These are phyloP conservation scores for Ophiostoma angusticollis DNA, from an alignment of 2,329 filamentous ascomycete species.

Conservation along the genomic window DNA sequence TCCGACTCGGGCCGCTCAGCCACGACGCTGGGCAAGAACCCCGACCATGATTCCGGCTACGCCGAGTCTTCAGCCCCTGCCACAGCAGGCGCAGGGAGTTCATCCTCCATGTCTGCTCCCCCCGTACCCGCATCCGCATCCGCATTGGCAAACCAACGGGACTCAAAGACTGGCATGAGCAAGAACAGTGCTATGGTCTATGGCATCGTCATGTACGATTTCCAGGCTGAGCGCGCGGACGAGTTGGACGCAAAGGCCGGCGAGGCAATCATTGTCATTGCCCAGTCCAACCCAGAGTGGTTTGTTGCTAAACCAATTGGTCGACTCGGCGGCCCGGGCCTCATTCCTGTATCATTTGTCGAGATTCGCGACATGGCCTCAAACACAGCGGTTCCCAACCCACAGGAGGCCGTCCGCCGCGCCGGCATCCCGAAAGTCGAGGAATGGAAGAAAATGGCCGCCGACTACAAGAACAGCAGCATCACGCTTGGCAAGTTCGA, in stretches of 20 bases:
- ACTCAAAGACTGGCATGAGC: slow-evolving; percentile 35
- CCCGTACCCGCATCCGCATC: slow-evolving; percentile 17
- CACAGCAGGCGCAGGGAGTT: slow-evolving; percentile 1
- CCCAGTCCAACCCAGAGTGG: slow-evolving; percentile 97
- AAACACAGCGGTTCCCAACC: slow-evolving; percentile 67
- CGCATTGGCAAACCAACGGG: slow-evolving; percentile 30
- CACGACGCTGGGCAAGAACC: slow-evolving; percentile 39
- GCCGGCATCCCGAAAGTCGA: slow-evolving; percentile 91
- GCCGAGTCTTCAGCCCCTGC: slow-evolving; percentile 38
- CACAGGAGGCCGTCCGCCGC: slow-evolving; percentile 70
- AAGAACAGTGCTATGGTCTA: slow-evolving; percentile 78
- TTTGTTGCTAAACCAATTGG: slow-evolving; percentile 99
- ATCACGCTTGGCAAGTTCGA: slow-evolving; percentile 92
- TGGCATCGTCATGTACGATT: slow-evolving; percentile 93
- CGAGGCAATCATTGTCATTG: slow-evolving; percentile 95
- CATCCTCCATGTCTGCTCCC: slow-evolving; percentile 3
- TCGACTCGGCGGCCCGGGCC: slow-evolving; percentile 80
- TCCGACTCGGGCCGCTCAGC: slow-evolving; percentile 43
- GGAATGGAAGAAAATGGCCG: slow-evolving; percentile 99
- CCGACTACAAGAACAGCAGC: slow-evolving; percentile 98
- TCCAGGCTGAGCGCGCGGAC: slow-evolving; percentile 87
- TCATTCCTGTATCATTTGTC: slow-evolving; percentile 94
- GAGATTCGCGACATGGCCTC: slow-evolving; percentile 91
- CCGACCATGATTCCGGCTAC: slow-evolving; percentile 86
- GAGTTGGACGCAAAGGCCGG: slow-evolving; percentile 90